Base-by-base conservation (phyloP, 257 asterid species). In the Solanum etuberosum region DNA sequence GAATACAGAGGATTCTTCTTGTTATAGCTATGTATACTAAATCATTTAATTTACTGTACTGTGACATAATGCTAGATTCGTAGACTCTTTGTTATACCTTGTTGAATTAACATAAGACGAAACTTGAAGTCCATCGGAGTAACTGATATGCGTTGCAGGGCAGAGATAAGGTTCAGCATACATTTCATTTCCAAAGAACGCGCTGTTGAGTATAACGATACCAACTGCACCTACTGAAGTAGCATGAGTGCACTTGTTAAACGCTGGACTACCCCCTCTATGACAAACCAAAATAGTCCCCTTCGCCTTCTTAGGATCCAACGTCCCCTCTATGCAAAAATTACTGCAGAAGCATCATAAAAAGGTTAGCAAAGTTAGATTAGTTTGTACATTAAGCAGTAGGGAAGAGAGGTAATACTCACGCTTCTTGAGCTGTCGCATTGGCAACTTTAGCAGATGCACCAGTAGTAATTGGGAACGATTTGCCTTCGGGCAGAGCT, bases 201-300 rank as follows among this genome's bases (percentile, higher is more conserved):
- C 83, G 59, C 93, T 84, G 88, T 97, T 97, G 78, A 94, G 94
- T 27, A 97, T 90, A 48, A 97, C 92, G 96, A 97, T 97, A 83
- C 98, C 99, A 5, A 90, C 96, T 7, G 99, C 99, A 59, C 98
- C 99, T 37, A 92, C 98, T 86, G 91, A 88, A 14, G 92, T 92
- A 16, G 98, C 96, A 86, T 97, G 95, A 85, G 88, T 91, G 51
- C 99, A 97, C 89, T 95, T 95, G 89, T 94, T 97, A 27, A 94
- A 94, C 27, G 93, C 88, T 5, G 94, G 93, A 82, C 89, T 97
- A 81, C 78, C 96, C 46, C 98, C 99, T 38, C 98, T 90, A 20
- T 95, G 90, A 85, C 99, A 97, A 21, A 94, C 98, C 91, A 97
- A 72, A 88, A 97, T 95, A 89, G 93, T 92, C 72, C 98, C 99